These are phyloP conservation scores for Aspergillus sp. DNA, from an alignment of 2,329 filamentous ascomycete species.

Conservation along the genomic window DNA sequence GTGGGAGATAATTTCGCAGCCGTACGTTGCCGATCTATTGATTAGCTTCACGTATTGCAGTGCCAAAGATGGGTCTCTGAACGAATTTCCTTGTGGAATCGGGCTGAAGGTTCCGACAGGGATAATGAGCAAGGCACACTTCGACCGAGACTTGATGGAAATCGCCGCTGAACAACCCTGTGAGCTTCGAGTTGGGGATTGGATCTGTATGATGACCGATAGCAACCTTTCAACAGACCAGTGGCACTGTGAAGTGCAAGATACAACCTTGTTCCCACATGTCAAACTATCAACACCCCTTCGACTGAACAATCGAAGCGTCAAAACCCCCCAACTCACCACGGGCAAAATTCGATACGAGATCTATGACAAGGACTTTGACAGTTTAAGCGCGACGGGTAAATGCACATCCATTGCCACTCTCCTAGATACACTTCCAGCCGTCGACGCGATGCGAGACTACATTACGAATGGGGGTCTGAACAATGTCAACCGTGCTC, in stretches of 20 bases:
- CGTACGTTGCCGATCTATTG: conserved; percentile 79
- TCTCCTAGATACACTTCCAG: conserved; percentile 41
- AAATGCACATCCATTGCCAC: conserved; percentile 31
- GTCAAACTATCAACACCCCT: conserved; percentile 37
- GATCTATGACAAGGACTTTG: conserved; percentile 40
- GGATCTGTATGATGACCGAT: conserved; percentile 45
- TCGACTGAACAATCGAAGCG: not conserved
- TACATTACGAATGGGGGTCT: conserved; percentile 39
- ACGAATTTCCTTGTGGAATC: conserved; percentile 57
- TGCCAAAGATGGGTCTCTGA: conserved; percentile 41
- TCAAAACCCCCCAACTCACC: not conserved
- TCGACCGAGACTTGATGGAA: conserved; percentile 34
- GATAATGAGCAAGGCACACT: conserved; percentile 23
- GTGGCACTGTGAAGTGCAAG: conserved; percentile 49
- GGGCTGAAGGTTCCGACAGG: conserved; percentile 50
- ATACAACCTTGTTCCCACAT: conserved; percentile 45
- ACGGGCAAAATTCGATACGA: conserved; percentile 15
- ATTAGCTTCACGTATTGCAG: conserved; percentile 75
- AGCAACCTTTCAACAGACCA: not conserved
- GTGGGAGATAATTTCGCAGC: conserved; percentile 75
- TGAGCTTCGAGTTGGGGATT: conserved; percentile 49
- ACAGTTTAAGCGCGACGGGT: conserved; percentile 26
- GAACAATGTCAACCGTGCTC: conserved; percentile 15
- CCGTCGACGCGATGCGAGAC: conserved; percentile 38
- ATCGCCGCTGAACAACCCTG: conserved; percentile 29